A percentile compares a stretch with the other conserved stretches of the same genome.
phyloP scores from a whole-genome alignment of 176 grass and related monocot species.

The Aegilops longissima region DNA sequence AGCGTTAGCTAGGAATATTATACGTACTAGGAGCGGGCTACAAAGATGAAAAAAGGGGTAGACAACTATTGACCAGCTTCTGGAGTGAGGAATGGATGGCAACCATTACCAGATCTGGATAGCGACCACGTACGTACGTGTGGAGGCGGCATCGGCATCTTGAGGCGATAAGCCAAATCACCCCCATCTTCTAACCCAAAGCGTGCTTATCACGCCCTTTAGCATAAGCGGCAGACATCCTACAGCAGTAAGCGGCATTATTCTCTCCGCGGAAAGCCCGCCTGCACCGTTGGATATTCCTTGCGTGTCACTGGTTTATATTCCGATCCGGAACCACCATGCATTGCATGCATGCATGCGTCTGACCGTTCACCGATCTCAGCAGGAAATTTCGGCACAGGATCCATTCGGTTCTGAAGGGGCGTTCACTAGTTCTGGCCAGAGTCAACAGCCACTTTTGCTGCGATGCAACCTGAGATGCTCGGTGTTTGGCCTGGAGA shows the following conservation, averaged over 20 bases:
- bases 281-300: constrained; percentile 7
- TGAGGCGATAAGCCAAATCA: not conserved
- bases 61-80: too few relatives aligned
- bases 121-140: not conserved
- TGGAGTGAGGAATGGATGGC: not conserved
- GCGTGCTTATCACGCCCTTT: constrained; percentile 30
- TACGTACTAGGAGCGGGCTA: too few relatives aligned
- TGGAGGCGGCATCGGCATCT: constrained; percentile 12
- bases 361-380: not conserved
- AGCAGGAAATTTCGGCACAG: not conserved
- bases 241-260: constrained; percentile 17
- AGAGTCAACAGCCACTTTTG: not conserved
- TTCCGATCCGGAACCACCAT: not conserved
- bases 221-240: not conserved
- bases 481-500: not conserved
- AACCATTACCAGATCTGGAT: constrained; percentile 1
- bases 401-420: not conserved
- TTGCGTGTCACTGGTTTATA: not conserved
- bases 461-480: not conserved
- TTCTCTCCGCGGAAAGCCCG: constrained; percentile 37
- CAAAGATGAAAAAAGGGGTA: too few relatives aligned
- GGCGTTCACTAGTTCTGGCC: not conserved
- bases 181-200: not conserved
- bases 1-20: too few relatives aligned
- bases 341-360: not conserved